phyloP scores from a whole-genome alignment of 164 flowering plant genomes.

The Nymphaea colorata region DNA sequence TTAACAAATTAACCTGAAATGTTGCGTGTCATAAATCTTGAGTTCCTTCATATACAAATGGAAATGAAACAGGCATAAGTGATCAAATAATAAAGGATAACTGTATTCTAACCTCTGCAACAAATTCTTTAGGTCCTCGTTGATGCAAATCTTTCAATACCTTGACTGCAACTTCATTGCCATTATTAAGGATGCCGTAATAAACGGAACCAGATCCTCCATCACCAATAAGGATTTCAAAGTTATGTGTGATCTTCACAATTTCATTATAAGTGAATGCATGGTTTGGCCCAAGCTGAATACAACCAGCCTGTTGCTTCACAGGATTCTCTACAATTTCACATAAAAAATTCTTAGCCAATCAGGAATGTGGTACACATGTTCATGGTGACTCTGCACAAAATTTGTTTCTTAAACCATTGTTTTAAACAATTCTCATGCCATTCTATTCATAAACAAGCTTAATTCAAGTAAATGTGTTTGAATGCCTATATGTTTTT shows the following conservation, averaged over 20 bases:
- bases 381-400: too few relatives aligned
- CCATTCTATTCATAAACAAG: too few relatives aligned
- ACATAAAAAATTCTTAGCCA: neutral
- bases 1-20: neutral
- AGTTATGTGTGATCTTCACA: conserved; percentile 26
- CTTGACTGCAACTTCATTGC: conserved; percentile 35
- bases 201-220: conserved; percentile 45
- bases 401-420: too few relatives aligned
- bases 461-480: too few relatives aligned
- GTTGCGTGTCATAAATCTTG: neutral
- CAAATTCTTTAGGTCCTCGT: conserved; percentile 27
- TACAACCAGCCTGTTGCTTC: neutral
- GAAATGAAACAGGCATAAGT: neutral
- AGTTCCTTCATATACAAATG: neutral
- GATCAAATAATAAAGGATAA: too few relatives aligned
- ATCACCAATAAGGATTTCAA: conserved; percentile 23
- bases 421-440: too few relatives aligned
- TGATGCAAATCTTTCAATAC: conserved; percentile 25
- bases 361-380: neutral
- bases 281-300: neutral
- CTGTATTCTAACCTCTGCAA: conserved; percentile 21
- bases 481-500: too few relatives aligned
- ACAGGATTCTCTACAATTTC: neutral
- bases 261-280: conserved; percentile 24
- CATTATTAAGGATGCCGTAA: conserved; percentile 21